phyloP scores from a whole-genome alignment of 768 basidiomycete species.

The Calocybe indica region DNA sequence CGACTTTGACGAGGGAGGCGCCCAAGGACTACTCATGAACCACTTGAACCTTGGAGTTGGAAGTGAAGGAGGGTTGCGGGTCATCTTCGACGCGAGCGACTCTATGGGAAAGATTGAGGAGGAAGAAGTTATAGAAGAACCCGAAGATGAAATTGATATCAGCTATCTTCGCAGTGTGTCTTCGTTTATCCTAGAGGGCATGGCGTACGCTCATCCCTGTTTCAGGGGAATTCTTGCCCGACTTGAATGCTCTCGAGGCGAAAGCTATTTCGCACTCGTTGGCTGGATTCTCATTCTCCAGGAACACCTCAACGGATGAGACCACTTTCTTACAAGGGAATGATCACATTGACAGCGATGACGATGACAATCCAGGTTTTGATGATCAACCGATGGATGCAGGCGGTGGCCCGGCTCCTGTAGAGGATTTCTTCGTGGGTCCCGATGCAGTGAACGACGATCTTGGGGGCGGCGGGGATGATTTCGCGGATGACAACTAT shows the following conservation, averaged over 20 bases:
- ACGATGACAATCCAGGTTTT: slow-evolving; percentile 32
- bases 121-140: slow-evolving; percentile 68
- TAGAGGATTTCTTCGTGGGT: slow-evolving; percentile 66
- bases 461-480: slow-evolving; percentile 24
- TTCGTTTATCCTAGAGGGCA: slow-evolving; percentile 1
- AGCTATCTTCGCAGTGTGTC: slow-evolving; percentile 53
- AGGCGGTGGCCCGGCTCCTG: slow-evolving; percentile 34
- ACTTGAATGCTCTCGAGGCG: slow-evolving; percentile 53
- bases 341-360: slow-evolving; percentile 35
- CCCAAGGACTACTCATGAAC: slow-evolving; percentile 94
- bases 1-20: slow-evolving; percentile 98
- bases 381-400: slow-evolving; percentile 27
- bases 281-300: slow-evolving; percentile 76
- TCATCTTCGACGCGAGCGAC: slow-evolving; percentile 96
- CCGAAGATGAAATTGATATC: slow-evolving; percentile 62
- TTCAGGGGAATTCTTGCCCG: slow-evolving; percentile 68
- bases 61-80: slow-evolving; percentile 74
- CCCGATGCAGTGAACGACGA: slow-evolving; percentile 35
- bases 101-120: slow-evolving; percentile 77
- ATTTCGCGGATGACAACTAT: slow-evolving; percentile 34
- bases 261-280: slow-evolving; percentile 81
- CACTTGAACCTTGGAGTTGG: slow-evolving; percentile 78
- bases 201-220: slow-evolving; percentile 4
- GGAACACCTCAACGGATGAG: slow-evolving; percentile 58
- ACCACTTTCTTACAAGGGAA: slow-evolving; percentile 55